A percentile compares a stretch with the other conserved stretches of the same genome.
phyloP scores from a whole-genome alignment of 331 rosid species.

The Acacia concinna region DNA sequence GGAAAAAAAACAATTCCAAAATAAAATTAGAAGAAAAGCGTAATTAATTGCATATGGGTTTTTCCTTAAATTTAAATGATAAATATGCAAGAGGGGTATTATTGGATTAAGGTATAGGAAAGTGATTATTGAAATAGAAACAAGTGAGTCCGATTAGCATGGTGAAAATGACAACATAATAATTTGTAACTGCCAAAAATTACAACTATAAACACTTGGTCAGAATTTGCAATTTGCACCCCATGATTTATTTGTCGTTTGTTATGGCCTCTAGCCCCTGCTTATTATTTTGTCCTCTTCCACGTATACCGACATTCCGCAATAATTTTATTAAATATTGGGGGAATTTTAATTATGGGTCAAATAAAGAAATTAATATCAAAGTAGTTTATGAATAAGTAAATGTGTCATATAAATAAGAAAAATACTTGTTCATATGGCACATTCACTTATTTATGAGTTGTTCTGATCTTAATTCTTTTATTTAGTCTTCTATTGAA shows the following conservation, averaged over 20 bases:
- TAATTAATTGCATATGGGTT: no score
- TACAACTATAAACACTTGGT: not conserved
- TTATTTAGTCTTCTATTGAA: no score
- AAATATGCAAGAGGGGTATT: not conserved
- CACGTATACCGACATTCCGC: not conserved
- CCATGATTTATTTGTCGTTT: not conserved
- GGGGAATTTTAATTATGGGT: no score
- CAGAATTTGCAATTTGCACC: slow-evolving; percentile 5
- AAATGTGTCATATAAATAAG: no score
- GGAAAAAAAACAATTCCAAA: no score
- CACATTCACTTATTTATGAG: no score
- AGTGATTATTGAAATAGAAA: not conserved
- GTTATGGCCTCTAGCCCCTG: not conserved
- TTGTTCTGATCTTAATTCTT: no score
- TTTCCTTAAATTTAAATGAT: no score
- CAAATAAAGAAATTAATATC: no score
- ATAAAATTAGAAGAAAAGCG: no score
- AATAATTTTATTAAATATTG: not conserved
- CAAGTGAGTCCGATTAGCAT: slow-evolving; percentile 12
- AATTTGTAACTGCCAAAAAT: not conserved
- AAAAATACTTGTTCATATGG: no score
- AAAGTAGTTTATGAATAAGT: no score
- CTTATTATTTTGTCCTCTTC: not conserved
- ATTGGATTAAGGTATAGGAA: not conserved
- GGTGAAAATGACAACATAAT: slow-evolving; percentile 30